Conservation (phyloP, 306 rosid species). For the Biancaea sappan region DNA sequence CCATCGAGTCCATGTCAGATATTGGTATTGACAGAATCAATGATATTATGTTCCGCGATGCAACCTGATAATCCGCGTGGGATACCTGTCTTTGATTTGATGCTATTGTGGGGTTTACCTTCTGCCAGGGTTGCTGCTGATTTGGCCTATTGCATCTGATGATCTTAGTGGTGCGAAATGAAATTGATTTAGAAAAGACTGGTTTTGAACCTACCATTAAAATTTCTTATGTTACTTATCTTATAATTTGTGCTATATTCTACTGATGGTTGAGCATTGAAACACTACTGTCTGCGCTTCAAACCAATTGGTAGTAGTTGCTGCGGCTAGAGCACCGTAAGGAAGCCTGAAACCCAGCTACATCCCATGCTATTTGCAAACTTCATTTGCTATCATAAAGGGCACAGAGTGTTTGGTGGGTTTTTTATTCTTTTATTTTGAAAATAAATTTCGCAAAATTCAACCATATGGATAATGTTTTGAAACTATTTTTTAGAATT, state of each 20-base stretch:
- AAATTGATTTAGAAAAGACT: constrained; percentile 25
- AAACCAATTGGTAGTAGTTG: too few species aligned
- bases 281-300: too few species aligned
- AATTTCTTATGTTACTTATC: background rate
- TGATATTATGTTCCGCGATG: constrained; percentile 61
- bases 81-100: background rate
- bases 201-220: background rate
- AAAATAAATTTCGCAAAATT: too few species aligned
- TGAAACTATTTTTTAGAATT: too few species aligned
- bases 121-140: constrained; percentile 12
- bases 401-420: too few species aligned
- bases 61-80: constrained; percentile 6
- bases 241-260: background rate
- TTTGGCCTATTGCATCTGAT: background rate
- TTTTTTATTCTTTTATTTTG: too few species aligned
- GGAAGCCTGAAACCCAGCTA: too few species aligned
- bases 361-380: too few species aligned
- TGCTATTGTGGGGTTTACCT: constrained; percentile 1
- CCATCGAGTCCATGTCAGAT: constrained; percentile 80
- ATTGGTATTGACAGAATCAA: constrained; percentile 67
- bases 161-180: constrained; percentile 6
- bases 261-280: background rate
- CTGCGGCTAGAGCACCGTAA: too few species aligned
- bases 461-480: too few species aligned
- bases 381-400: too few species aligned